A percentile compares a stretch with the other conserved stretches of the same genome.
phyloP scores from a whole-genome alignment of 2,329 filamentous ascomycete species.

The Monosporascus sp. region DNA sequence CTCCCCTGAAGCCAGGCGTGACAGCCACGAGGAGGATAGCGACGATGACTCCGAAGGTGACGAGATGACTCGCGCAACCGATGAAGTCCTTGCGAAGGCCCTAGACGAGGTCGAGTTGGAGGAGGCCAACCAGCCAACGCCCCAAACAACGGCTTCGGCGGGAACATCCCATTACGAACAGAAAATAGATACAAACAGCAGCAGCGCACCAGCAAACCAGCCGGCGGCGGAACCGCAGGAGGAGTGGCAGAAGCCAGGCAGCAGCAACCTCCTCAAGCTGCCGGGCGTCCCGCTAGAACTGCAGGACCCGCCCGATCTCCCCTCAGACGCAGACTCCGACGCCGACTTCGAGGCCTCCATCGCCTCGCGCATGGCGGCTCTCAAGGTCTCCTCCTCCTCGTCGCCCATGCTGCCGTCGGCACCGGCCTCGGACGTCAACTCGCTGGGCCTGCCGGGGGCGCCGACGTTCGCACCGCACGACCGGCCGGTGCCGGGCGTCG shows the following conservation, averaged over 20 bases:
- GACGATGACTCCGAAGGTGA: constrained; percentile 44
- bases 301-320: constrained; percentile 26
- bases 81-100: constrained; percentile 39
- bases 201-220: not conserved
- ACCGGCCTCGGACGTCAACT: not conserved
- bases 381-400: constrained; percentile 31
- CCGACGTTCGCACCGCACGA: constrained; percentile 20
- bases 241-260: not conserved
- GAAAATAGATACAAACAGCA: constrained; percentile 1
- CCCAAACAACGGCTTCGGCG: constrained; percentile 1
- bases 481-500: constrained; percentile 32
- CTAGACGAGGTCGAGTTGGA: constrained; percentile 40
- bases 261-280: constrained; percentile 29
- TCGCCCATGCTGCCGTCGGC: constrained; percentile 16
- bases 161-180: not conserved
- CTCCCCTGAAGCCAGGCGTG: not conserved
- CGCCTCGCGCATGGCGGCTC: constrained; percentile 45
- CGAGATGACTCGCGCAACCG: constrained; percentile 37
- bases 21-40: constrained; percentile 2
- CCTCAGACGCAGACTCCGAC: constrained; percentile 14
- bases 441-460: not conserved
- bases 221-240: not conserved
- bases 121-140: constrained; percentile 10
- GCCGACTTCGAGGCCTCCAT: constrained; percentile 40
- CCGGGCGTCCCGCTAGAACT: constrained; percentile 42